A percentile compares a stretch with the other conserved stretches of the same genome.
phyloP scores from a whole-genome alignment of 306 rosid genomes.

The Medicago arabica region DNA sequence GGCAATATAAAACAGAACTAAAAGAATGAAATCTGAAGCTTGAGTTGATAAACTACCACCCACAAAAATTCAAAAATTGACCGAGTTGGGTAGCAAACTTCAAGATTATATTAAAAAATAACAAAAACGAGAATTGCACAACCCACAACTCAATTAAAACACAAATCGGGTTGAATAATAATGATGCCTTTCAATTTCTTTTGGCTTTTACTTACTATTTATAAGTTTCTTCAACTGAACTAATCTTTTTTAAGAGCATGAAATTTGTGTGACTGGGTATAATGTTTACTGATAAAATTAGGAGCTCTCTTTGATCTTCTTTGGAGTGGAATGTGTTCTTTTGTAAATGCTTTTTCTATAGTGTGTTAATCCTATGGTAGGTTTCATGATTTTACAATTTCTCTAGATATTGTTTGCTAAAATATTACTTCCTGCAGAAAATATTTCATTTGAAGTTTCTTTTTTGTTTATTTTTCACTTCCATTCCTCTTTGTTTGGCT shows the following conservation, averaged over 20 bases:
- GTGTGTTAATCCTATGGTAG: not conserved
- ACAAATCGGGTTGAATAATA: not conserved
- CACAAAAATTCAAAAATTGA: not conserved
- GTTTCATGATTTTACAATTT: not conserved
- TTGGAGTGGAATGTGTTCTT: conserved; percentile 14
- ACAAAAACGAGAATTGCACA: conserved; percentile 17
- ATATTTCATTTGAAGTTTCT: too few species aligned
- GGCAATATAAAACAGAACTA: not conserved
- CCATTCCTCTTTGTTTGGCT: not conserved
- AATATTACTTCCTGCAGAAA: too few species aligned
- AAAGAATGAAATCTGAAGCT: conserved; percentile 1
- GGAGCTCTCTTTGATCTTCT: not conserved
- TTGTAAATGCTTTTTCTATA: not conserved
- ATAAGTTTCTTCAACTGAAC: not conserved
- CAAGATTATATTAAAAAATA: not conserved
- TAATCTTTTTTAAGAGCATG: not conserved
- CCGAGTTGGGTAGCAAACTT: not conserved
- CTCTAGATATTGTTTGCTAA: too few species aligned
- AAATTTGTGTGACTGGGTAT: not conserved
- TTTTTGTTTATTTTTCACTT: too few species aligned
- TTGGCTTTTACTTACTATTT: conserved; percentile 2
- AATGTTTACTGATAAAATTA: not conserved
- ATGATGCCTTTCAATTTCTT: not conserved
- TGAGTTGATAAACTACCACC: not conserved
- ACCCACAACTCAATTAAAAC: conserved; percentile 8